Evolutionary conservation across 495 filamentous ascomycete genomes (phyloP).

Genomic region (Penicillium taxi): DNA sequence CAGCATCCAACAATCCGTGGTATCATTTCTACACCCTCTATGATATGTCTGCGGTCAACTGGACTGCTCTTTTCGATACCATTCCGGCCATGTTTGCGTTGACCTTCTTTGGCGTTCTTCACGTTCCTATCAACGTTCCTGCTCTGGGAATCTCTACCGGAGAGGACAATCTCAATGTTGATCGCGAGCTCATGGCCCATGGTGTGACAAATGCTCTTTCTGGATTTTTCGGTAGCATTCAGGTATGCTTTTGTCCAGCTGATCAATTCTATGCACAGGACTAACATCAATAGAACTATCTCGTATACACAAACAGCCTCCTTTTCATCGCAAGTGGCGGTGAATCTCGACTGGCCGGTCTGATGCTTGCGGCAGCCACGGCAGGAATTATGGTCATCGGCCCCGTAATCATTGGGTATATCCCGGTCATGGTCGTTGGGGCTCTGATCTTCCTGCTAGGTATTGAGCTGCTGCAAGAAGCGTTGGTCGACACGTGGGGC

Average conservation of each 20-base stretch:
- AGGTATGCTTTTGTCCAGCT: conserved; percentile 38
- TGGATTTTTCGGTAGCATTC: conserved; percentile 78
- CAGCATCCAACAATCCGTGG: conserved; percentile 78
- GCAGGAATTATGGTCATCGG: conserved; percentile 74
- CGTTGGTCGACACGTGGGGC: conserved; percentile 78
- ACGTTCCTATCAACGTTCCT: conserved; percentile 96
- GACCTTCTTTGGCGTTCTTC: conserved; percentile 93
- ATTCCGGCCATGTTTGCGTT: conserved; percentile 94
- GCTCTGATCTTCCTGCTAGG: conserved; percentile 89
- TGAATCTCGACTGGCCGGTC: conserved; percentile 72
- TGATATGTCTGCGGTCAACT: conserved; percentile 67
- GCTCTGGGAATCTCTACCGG: conserved; percentile 80
- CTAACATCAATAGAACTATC: conserved; percentile 58
- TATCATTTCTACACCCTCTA: conserved; percentile 96
- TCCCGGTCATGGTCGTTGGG: conserved; percentile 94
- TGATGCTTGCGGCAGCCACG: conserved; percentile 77
- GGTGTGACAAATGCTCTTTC: conserved; percentile 89
- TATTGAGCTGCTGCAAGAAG: conserved; percentile 81
- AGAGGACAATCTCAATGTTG: conserved; percentile 83
- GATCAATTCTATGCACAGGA: not conserved
- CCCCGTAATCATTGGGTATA: conserved; percentile 81
- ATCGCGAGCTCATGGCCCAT: conserved; percentile 87
- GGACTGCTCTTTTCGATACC: conserved; percentile 68
- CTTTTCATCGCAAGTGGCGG: conserved; percentile 90
- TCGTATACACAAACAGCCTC: conserved; percentile 94